Percentiles rank a stretch among this genome's conserved stretches.
These are phyloP conservation scores for Microbotryum violaceum DNA, from an alignment of 1,284 basidiomycete genomes.

Conservation along the genomic window DNA sequence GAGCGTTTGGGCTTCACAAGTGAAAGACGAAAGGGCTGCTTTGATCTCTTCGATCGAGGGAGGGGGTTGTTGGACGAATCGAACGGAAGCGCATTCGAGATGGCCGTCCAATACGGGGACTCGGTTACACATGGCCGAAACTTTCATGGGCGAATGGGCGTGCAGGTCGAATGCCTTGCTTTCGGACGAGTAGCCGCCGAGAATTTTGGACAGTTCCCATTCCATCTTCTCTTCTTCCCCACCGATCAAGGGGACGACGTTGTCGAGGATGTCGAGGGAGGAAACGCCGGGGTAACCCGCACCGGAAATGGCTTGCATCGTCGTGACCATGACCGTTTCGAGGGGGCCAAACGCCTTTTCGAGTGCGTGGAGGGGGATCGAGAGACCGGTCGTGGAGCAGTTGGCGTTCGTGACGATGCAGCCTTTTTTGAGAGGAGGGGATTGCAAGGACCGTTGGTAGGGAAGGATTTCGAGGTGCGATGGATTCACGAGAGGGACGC, in stretches of 20 bases:
- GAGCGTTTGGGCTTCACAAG: constrained; percentile 68
- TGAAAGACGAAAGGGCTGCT: constrained; percentile 67
- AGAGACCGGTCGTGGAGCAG: constrained; percentile 91
- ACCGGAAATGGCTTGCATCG: constrained; percentile 95
- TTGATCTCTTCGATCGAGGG: constrained; percentile 82
- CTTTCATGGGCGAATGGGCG: constrained; percentile 62
- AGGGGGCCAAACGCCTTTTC: constrained; percentile 89
- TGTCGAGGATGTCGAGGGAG: constrained; percentile 88
- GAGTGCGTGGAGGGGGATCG: constrained; percentile 85
- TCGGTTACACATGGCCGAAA: constrained; percentile 86
- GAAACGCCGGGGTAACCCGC: constrained; percentile 93
- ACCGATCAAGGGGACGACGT: constrained; percentile 88
- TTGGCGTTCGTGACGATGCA: constrained; percentile 99
- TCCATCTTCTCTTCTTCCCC: constrained; percentile 91
- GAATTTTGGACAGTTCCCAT: constrained; percentile 95
- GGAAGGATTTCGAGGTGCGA: constrained; percentile 75
- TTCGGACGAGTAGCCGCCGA: constrained; percentile 64
- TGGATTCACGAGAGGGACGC: constrained; percentile 94
- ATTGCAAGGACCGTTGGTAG: constrained; percentile 66
- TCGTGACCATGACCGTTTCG: constrained; percentile 82
- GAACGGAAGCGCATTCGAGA: constrained; percentile 75
- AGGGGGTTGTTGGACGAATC: constrained; percentile 70
- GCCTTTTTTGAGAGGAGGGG: constrained; percentile 63
- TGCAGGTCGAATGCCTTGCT: constrained; percentile 75
- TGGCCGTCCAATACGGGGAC: constrained; percentile 92